Conservation (phyloP, 2,329 filamentous ascomycete genomes). For the Rutstroemia sp. region DNA sequence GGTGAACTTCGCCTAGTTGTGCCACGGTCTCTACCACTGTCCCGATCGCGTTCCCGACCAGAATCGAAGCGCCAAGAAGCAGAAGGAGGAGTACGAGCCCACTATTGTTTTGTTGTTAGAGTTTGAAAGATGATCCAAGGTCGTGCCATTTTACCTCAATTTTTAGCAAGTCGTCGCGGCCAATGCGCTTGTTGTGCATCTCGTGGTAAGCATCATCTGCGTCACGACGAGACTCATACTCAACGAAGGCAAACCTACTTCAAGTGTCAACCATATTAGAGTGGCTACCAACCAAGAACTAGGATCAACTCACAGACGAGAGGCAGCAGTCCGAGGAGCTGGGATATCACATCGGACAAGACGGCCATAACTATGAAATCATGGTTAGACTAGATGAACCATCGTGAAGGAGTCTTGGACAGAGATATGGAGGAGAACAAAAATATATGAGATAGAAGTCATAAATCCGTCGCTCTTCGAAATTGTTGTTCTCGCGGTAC, state of each 20-base stretch:
- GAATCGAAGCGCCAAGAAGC: slow-evolving; percentile 98
- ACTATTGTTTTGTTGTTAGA: slow-evolving; percentile 47
- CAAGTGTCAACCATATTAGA: slow-evolving; percentile 31
- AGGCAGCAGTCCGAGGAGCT: slow-evolving; percentile 85
- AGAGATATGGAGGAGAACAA: slow-evolving; percentile 19
- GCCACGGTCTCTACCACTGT: slow-evolving; percentile 17
- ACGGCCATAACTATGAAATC: slow-evolving; percentile 71
- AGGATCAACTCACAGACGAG: slow-evolving; percentile 72
- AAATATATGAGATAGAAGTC: slow-evolving; percentile 20
- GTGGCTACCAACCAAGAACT: slow-evolving; percentile 17
- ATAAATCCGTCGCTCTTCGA: slow-evolving; percentile 23
- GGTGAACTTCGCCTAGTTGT: slow-evolving; percentile 47
- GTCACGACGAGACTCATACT: slow-evolving; percentile 97
- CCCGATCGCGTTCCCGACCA: slow-evolving; percentile 66
- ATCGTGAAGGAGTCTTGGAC: slow-evolving; percentile 18
- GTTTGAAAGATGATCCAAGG: neutral
- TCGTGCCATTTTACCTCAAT: slow-evolving; percentile 66
- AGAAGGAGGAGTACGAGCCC: slow-evolving; percentile 95
- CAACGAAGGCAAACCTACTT: slow-evolving; percentile 87
- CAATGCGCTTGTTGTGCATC: slow-evolving; percentile 99
- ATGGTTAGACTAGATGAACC: slow-evolving; percentile 21
- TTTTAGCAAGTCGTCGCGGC: slow-evolving; percentile 82
- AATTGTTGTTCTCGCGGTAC: slow-evolving; percentile 18
- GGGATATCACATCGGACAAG: slow-evolving; percentile 98
- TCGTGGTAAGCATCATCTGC: slow-evolving; percentile 98